Evolutionary conservation across 139 green algal species (phyloP).

Genomic region (Nannochloris sp.): DNA sequence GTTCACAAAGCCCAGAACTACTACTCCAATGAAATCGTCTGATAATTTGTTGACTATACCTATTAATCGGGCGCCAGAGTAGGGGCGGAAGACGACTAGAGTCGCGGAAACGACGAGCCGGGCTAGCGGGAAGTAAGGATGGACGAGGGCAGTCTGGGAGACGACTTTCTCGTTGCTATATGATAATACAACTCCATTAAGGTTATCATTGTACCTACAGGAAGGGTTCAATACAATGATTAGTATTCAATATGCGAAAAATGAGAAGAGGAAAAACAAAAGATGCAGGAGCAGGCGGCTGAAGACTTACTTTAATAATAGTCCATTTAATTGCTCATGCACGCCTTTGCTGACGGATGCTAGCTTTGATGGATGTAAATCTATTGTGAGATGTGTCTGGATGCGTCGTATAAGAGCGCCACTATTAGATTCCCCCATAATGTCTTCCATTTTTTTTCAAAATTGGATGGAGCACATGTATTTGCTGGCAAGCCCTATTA

Average conservation of each 20-base stretch:
- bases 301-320: slow-evolving; percentile 34
- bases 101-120: slow-evolving; percentile 33
- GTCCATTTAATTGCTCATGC: slow-evolving; percentile 28
- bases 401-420: neutral
- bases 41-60: slow-evolving; percentile 55
- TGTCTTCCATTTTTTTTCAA: neutral
- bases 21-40: slow-evolving; percentile 53
- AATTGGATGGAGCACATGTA: neutral
- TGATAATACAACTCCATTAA: slow-evolving; percentile 40
- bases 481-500: too few relatives aligned
- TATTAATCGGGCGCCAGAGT: slow-evolving; percentile 22
- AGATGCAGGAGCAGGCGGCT: too few relatives aligned
- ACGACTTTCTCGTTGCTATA: slow-evolving; percentile 27
- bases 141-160: slow-evolving; percentile 29
- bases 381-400: slow-evolving; percentile 13
- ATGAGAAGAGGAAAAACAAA: too few relatives aligned
- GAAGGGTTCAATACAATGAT: too few relatives aligned
- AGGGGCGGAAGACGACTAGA: slow-evolving; percentile 40
- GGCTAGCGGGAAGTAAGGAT: slow-evolving; percentile 51
- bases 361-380: slow-evolving; percentile 44
- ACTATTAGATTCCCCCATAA: neutral
- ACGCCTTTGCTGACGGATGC: slow-evolving; percentile 22
- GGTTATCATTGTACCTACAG: slow-evolving; percentile 43
- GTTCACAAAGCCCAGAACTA: slow-evolving; percentile 67
- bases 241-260: too few relatives aligned